phyloP scores from a whole-genome alignment of 352 stramenopile genomes.

The Globisporangium acanthophoron region DNA sequence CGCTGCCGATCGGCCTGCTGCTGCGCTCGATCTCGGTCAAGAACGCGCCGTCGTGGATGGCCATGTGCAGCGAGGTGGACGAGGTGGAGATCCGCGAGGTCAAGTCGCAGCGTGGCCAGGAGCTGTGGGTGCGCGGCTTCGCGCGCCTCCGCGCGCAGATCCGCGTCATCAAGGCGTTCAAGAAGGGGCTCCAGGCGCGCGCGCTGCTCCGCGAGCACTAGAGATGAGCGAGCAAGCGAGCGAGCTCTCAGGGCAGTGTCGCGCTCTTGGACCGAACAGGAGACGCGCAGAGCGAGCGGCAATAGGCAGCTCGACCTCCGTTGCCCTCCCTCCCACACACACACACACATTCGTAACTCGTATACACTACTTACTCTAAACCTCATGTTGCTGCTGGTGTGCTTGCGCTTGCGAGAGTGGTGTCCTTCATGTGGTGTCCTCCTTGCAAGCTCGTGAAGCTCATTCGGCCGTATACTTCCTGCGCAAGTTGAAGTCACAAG shows the following conservation, averaged over 20 bases:
- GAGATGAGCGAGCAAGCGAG: background rate
- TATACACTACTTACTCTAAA: background rate
- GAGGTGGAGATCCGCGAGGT: conserved; percentile 26
- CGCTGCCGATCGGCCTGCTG: conserved; percentile 43
- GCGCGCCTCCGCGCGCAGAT: conserved; percentile 50
- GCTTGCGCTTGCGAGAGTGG: too few species aligned
- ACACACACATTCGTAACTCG: too few species aligned
- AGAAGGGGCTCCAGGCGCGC: conserved; percentile 38
- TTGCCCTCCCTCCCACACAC: too few species aligned
- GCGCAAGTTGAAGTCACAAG: background rate
- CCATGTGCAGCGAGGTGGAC: conserved; percentile 42
- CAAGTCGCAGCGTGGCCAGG: conserved; percentile 30
- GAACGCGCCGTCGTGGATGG: conserved; percentile 59
- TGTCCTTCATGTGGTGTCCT: too few species aligned
- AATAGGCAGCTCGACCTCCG: too few species aligned
- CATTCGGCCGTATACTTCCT: background rate
- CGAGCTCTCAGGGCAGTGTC: background rate
- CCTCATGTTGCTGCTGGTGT: too few species aligned
- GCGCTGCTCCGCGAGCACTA: conserved; percentile 14
- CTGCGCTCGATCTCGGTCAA: conserved; percentile 50
- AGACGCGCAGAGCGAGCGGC: background rate
- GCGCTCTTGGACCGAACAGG: background rate
- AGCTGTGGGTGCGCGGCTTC: conserved; percentile 53
- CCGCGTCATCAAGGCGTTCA: conserved; percentile 61
- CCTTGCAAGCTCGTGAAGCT: too few species aligned